phyloP scores from a whole-genome alignment of 345 rosid species.

The Rhizophora mangle region DNA sequence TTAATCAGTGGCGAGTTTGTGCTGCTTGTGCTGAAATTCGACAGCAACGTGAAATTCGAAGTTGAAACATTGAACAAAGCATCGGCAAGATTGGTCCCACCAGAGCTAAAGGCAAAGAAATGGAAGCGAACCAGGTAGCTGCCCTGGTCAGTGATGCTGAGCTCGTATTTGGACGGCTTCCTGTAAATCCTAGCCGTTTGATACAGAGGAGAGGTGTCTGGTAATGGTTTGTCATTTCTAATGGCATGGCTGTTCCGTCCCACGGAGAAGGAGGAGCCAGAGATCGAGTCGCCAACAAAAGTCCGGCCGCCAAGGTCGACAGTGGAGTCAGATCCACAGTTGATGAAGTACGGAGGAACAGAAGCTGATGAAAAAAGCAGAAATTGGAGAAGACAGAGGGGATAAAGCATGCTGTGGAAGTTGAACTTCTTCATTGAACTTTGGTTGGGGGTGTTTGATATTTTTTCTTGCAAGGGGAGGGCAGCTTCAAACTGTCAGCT shows the following conservation, averaged over 20 bases:
- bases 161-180: conserved; percentile 27
- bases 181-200: conserved; percentile 48
- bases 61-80: conserved; percentile 39
- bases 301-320: background rate
- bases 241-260: conserved; percentile 11
- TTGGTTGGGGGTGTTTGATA: background rate
- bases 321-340: conserved; percentile 28
- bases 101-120: conserved; percentile 30
- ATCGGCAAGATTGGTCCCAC: conserved; percentile 23
- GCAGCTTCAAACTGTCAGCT: too few species aligned
- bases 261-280: background rate
- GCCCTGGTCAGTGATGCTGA: conserved; percentile 26
- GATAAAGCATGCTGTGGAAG: background rate
- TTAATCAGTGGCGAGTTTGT: conserved; percentile 17
- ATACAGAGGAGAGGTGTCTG: conserved; percentile 25
- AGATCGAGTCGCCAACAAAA: conserved; percentile 22
- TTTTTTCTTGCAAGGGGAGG: too few species aligned
- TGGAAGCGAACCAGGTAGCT: conserved; percentile 45
- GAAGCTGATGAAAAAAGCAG: conserved; percentile 1
- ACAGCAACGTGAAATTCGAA: conserved; percentile 28
- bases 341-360: conserved; percentile 23
- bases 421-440: conserved; percentile 3
- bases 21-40: conserved; percentile 24
- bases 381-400: conserved; percentile 15
- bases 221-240: background rate